Evolutionary conservation across 2,329 filamentous ascomycete species (phyloP).

Genomic region (Botrytis tulipae): DNA sequence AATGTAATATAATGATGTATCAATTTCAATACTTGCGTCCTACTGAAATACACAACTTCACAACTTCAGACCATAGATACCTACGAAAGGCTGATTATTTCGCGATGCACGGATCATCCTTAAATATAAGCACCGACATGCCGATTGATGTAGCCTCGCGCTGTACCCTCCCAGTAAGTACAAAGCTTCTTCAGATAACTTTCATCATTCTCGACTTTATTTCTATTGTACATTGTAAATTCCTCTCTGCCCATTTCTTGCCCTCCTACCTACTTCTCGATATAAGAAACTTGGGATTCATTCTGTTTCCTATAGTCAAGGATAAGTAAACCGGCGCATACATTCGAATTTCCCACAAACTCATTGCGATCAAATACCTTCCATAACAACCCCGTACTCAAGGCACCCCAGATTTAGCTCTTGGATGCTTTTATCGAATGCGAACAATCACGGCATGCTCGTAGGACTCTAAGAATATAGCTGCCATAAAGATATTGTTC

Average conservation of each 20-base stretch:
- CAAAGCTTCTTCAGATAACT: conserved; percentile 21
- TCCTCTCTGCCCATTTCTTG: not conserved
- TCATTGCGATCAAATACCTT: conserved; percentile 10
- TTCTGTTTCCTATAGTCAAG: not conserved
- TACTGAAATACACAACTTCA: not conserved
- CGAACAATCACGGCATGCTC: conserved; percentile 13
- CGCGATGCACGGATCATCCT: conserved; percentile 12
- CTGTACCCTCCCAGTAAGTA: conserved; percentile 5
- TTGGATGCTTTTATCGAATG: conserved; percentile 11
- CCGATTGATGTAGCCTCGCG: conserved; percentile 18
- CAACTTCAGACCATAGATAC: not conserved
- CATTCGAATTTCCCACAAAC: conserved; percentile 1
- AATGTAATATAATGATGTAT: not conserved
- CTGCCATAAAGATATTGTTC: not conserved
- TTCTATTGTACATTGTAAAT: conserved; percentile 11
- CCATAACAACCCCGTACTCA: conserved; percentile 14
- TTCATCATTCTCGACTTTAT: conserved; percentile 17
- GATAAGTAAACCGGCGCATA: conserved; percentile 10
- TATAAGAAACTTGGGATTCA: not conserved
- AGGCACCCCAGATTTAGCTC: not conserved
- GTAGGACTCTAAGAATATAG: conserved; percentile 1
- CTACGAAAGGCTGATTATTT: conserved; percentile 1
- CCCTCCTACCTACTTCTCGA: not conserved
- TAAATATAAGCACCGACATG: conserved; percentile 3
- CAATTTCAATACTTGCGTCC: not conserved